A percentile compares a stretch with the other conserved stretches of the same genome.
These are phyloP conservation scores for Pseudofabraea citricarpa DNA, from an alignment of 2,329 filamentous ascomycete genomes.

Conservation along the genomic window DNA sequence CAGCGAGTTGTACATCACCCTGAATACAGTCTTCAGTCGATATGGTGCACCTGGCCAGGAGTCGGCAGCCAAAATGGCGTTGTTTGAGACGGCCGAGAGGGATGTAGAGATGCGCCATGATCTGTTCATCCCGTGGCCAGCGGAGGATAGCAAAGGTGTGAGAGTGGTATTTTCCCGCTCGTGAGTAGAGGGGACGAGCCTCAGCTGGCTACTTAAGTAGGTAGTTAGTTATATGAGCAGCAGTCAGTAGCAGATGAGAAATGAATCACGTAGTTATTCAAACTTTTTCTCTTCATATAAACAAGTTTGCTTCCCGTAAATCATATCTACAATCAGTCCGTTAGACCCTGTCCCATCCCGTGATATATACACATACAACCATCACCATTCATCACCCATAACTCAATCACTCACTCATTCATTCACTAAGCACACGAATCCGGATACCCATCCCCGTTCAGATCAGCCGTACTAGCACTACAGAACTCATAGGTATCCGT, in stretches of 20 bases:
- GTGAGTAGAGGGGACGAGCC: no score
- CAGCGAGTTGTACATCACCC: constrained; percentile 26
- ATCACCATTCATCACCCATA: no score
- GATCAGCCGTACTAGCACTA: background rate
- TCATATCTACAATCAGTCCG: no score
- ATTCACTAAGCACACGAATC: background rate
- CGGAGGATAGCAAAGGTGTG: constrained; percentile 6
- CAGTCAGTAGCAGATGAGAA: no score
- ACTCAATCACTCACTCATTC: no score
- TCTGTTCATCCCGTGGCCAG: constrained; percentile 11
- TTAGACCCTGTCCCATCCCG: no score
- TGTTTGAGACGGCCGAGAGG: constrained; percentile 12
- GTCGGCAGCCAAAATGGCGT: constrained; percentile 4
- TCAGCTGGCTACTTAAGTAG: no score
- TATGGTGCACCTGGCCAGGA: constrained; percentile 10
- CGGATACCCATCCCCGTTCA: background rate
- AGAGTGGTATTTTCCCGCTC: constrained; percentile 11
- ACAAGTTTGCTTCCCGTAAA: no score
- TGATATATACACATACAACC: no score
- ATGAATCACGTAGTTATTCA: no score
- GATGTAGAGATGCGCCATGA: constrained; percentile 17
- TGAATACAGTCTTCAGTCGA: constrained; percentile 23
- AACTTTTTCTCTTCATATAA: no score
- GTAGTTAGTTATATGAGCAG: no score
- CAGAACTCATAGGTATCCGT: background rate